Conservation (phyloP, 768 basidiomycete species). For the Lactifluus piperatus region DNA sequence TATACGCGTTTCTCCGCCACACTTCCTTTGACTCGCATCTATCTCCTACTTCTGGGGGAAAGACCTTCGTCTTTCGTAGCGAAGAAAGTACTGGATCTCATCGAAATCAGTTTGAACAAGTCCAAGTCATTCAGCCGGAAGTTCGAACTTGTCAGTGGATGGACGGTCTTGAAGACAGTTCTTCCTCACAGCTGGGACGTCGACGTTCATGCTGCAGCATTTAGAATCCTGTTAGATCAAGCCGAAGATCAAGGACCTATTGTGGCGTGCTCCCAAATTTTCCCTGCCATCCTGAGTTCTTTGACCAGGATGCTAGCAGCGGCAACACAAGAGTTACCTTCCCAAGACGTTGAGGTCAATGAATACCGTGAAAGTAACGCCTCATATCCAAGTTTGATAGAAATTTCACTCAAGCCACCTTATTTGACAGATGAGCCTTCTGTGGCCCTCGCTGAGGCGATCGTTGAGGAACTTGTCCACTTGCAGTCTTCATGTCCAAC, state of each 20-base stretch:
- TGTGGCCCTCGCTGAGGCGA: constrained; percentile 37
- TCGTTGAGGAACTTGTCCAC: constrained; percentile 62
- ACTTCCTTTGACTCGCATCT: constrained; percentile 72
- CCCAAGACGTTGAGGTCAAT: constrained; percentile 22
- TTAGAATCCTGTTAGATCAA: constrained; percentile 53
- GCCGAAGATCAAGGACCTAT: constrained; percentile 30
- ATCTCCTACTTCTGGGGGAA: constrained; percentile 70
- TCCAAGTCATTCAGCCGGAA: constrained; percentile 65
- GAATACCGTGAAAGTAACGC: constrained; percentile 8
- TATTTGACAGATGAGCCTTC: background rate
- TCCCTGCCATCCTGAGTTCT: constrained; percentile 63
- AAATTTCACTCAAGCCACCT: background rate
- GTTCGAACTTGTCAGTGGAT: constrained; percentile 81
- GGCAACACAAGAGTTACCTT: background rate
- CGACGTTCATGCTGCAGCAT: constrained; percentile 55
- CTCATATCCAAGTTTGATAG: background rate
- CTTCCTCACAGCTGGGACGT: constrained; percentile 62
- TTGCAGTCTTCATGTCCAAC: constrained; percentile 55
- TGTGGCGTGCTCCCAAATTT: constrained; percentile 55
- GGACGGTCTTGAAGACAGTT: constrained; percentile 62
- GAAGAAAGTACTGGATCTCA: constrained; percentile 49
- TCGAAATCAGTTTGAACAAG: constrained; percentile 44
- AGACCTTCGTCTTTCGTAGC: constrained; percentile 54
- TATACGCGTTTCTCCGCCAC: constrained; percentile 63
- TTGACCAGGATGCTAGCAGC: constrained; percentile 46